phyloP scores from a whole-genome alignment of 2,329 filamentous ascomycete genomes.

The Cordyceps fumosorosea region DNA sequence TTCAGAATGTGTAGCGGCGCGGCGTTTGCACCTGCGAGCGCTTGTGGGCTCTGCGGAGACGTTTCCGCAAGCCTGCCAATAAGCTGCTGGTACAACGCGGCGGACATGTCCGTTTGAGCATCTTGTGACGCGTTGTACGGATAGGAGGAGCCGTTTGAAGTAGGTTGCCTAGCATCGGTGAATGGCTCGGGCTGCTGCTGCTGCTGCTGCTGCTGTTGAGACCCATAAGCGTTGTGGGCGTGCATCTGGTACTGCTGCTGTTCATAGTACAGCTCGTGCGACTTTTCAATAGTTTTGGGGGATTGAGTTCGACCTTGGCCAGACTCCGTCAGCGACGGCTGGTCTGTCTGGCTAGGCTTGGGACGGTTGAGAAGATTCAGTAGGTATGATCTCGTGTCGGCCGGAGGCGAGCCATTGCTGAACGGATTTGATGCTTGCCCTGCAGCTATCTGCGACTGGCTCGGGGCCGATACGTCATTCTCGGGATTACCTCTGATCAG shows the following conservation, averaged over 20 bases:
- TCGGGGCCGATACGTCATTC: conserved; percentile 34
- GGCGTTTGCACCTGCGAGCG: conserved; percentile 24
- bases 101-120: conserved; percentile 28
- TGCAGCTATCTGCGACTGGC: conserved; percentile 18
- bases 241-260: conserved; percentile 24
- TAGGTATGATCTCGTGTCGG: conserved; percentile 77
- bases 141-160: conserved; percentile 9
- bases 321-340: conserved; percentile 32
- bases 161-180: neutral
- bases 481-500: conserved; percentile 53
- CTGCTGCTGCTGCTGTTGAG: conserved; percentile 6
- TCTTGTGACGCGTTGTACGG: conserved; percentile 30
- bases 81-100: conserved; percentile 30
- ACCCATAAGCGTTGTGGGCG: conserved; percentile 2
- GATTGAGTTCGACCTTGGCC: conserved; percentile 34
- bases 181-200: conserved; percentile 15
- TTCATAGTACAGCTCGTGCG: conserved; percentile 24
- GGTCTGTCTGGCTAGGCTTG: conserved; percentile 56
- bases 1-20: conserved; percentile 42
- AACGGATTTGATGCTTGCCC: conserved; percentile 30
- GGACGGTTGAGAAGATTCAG: conserved; percentile 79
- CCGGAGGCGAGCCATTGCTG: conserved; percentile 45
- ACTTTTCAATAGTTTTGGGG: conserved; percentile 35
- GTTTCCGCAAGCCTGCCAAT: conserved; percentile 27
- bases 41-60: conserved; percentile 24